Evolutionary conservation across 2,329 filamentous ascomycete species (phyloP).

Genomic region (Fusarium sp.): DNA sequence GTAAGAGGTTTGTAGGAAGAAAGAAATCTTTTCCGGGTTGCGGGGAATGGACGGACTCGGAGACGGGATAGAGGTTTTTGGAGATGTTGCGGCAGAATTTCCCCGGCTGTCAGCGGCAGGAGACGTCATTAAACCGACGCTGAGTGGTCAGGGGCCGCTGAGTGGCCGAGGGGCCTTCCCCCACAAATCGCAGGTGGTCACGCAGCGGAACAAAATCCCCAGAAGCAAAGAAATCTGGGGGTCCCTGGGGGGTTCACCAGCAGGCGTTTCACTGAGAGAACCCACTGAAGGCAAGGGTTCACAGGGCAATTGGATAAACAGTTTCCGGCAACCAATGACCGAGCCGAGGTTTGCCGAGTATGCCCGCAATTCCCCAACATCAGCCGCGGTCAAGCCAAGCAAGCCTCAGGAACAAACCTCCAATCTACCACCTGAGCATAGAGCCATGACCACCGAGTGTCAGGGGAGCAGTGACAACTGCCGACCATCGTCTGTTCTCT

Average conservation of each 20-base stretch:
- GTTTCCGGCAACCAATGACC: slow-evolving; percentile 40
- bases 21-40: slow-evolving; percentile 12
- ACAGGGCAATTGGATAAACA: slow-evolving; percentile 4
- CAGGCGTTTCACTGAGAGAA: not conserved
- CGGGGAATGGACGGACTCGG: slow-evolving; percentile 18
- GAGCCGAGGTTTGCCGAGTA: slow-evolving; percentile 45
- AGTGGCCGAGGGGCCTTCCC: slow-evolving; percentile 16
- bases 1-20: slow-evolving; percentile 1
- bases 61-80: slow-evolving; percentile 31
- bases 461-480: not conserved
- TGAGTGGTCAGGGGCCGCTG: slow-evolving; percentile 22
- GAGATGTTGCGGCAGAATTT: slow-evolving; percentile 42
- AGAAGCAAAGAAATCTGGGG: slow-evolving; percentile 14
- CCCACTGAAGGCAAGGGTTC: not conserved
- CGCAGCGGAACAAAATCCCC: slow-evolving; percentile 32
- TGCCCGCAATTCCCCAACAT: slow-evolving; percentile 28
- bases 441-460: slow-evolving; percentile 7
- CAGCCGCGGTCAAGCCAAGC: slow-evolving; percentile 17
- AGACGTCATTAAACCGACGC: slow-evolving; percentile 44
- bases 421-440: slow-evolving; percentile 2
- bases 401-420: not conserved
- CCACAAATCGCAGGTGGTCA: slow-evolving; percentile 35
- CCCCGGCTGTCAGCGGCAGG: slow-evolving; percentile 41
- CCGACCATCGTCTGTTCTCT: slow-evolving; percentile 46
- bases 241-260: not conserved